These are phyloP conservation scores for Beta vulgaris DNA, from an alignment of 148 eudicot genomes.

Conservation along the genomic window DNA sequence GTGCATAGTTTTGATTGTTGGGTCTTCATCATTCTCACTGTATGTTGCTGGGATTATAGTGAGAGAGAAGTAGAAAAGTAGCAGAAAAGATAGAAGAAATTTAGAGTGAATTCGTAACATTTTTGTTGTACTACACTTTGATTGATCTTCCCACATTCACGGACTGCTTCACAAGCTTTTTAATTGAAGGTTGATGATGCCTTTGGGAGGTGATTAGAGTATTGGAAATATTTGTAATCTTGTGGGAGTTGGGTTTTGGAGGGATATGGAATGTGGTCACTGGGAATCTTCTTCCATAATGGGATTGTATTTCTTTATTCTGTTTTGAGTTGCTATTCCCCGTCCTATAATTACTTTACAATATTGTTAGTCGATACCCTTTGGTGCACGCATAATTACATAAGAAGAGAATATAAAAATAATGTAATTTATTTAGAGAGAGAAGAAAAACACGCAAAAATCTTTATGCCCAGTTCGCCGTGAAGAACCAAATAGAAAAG, in stretches of 20 bases:
- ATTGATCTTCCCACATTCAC: no score
- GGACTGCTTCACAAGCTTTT: no score
- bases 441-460: no score
- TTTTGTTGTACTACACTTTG: neutral
- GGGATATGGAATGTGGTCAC: slow-evolving; percentile 1
- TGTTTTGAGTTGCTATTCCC: no score
- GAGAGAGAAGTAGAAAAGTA: neutral
- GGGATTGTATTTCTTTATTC: neutral
- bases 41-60: neutral
- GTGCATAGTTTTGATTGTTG: slow-evolving; percentile 60
- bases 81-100: neutral
- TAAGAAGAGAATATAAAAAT: no score
- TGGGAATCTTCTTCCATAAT: slow-evolving; percentile 10
- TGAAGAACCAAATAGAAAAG: no score
- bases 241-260: slow-evolving; percentile 18
- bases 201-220: neutral
- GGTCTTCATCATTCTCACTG: slow-evolving; percentile 37
- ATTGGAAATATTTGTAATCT: neutral
- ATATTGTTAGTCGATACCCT: no score
- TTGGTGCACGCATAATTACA: no score
- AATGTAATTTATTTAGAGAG: no score
- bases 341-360: no score
- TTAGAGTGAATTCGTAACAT: slow-evolving; percentile 18
- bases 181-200: no score
- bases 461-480: no score